Evolutionary conservation across 2,329 filamentous ascomycete genomes (phyloP), one percentile per base, ranked within the genome.

Genomic region (Exserohilum rostratum): DNA sequence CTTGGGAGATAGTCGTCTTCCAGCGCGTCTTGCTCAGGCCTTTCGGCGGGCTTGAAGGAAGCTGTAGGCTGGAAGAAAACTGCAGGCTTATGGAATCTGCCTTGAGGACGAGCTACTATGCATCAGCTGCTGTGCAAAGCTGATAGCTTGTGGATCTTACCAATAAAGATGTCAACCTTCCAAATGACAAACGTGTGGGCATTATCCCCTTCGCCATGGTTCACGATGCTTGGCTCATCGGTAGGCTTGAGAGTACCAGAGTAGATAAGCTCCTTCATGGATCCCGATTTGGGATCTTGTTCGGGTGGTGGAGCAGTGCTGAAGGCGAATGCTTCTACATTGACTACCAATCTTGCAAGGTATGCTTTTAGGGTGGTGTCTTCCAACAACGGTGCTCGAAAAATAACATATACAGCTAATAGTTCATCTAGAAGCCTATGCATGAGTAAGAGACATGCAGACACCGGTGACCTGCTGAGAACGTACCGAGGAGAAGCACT

Each of bases 401-500:
- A 81, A 10, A 90, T 80, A 58, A 92, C 78, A 67, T 90, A 86
- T 15, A 91, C 81, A 59, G 87, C 79, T 52, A 90, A 82, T 22
- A 85, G 85, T 79, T 93, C 90, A 83, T 93, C 90, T 92, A 77
- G 53, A 70, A 46, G 68, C 78, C 77, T 82, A 76, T 64, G 65
- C 30, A 76, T 83, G 74, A 83, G 82, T 79, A 79, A 82, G 77
- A 79, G 63, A 69, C 54, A 55, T 67, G 77, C 79, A 67, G 61
- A 65, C 69, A 63, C 76, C 74, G 77, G 61, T 69, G 58, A 62
- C 62, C 53, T 55, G 34, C 5, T 46, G 49, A 55, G 50, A 42
- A 74, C 83, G 63, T 79, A 91, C 90, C 90, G 69, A 92, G 91
- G 70, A 90, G 89, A 34, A 93, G 78, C 50, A 82, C 81, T 34